phyloP scores from a whole-genome alignment of 192 early-diverging fungal genomes.

The Mortierella hygrophila region DNA sequence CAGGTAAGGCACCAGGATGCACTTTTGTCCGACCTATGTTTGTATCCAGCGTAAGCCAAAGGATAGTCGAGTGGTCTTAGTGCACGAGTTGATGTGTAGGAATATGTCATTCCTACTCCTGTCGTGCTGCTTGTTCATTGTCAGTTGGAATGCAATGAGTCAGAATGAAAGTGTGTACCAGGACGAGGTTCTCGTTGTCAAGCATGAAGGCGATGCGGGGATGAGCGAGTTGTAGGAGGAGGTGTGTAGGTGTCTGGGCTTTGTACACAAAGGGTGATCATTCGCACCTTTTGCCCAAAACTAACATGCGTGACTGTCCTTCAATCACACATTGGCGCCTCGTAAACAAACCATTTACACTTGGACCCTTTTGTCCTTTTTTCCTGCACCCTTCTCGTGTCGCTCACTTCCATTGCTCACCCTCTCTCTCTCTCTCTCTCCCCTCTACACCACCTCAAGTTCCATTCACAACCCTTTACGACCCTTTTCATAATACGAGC shows the following conservation, averaged over 20 bases:
- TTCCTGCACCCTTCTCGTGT: slow-evolving; percentile 1
- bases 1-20: slow-evolving; percentile 88
- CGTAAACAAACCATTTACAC: neutral
- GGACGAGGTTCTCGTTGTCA: slow-evolving; percentile 30
- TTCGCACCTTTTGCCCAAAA: neutral
- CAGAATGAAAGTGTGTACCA: slow-evolving; percentile 15
- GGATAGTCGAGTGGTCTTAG: no score
- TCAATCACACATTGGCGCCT: neutral
- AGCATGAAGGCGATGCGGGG: slow-evolving; percentile 23
- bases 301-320: neutral
- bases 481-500: neutral
- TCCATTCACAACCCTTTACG: neutral
- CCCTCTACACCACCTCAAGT: neutral
- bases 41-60: neutral
- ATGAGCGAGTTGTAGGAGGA: neutral
- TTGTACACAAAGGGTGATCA: neutral
- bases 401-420: neutral
- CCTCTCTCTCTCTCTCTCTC: neutral
- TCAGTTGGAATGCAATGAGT: neutral
- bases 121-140: neutral
- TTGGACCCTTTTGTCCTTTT: neutral
- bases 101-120: no score
- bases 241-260: neutral
- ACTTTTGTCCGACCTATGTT: slow-evolving; percentile 69
- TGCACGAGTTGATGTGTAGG: no score